phyloP scores from a whole-genome alignment of 2,329 filamentous ascomycete genomes.

The Endocalyx cinctus region DNA sequence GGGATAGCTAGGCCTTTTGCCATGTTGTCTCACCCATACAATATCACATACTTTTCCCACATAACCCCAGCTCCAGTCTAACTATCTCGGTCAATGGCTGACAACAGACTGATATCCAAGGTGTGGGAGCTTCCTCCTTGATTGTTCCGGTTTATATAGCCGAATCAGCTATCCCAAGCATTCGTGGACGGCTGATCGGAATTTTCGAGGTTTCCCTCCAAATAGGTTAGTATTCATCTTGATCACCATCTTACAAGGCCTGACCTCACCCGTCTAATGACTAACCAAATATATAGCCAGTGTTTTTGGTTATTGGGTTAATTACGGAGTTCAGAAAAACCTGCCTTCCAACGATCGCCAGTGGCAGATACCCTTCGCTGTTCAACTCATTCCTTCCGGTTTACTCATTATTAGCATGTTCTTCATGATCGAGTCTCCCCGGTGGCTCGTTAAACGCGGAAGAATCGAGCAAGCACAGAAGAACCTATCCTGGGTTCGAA shows the following conservation, averaged over 20 bases:
- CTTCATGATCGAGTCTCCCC: slow-evolving; percentile 1
- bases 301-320: background rate
- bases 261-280: no score
- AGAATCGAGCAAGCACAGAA: background rate
- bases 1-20: no score
- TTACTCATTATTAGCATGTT: background rate
- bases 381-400: no score
- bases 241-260: no score
- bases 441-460: background rate
- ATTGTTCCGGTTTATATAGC: slow-evolving; percentile 31
- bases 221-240: no score
- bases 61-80: no score
- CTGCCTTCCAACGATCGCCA: background rate
- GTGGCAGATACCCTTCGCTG: no score
- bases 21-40: no score
- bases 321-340: background rate
- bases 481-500: background rate
- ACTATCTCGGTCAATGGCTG: no score
- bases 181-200: slow-evolving; percentile 41
- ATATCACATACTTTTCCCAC: no score
- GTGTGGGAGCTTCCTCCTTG: slow-evolving; percentile 39
- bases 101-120: no score
- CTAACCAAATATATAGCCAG: no score
- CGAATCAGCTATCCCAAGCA: slow-evolving; percentile 34
- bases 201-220: slow-evolving; percentile 44